These are phyloP conservation scores for Funneliformis mosseae DNA, from an alignment of 192 early-diverging fungal genomes.

Conservation along the genomic window DNA sequence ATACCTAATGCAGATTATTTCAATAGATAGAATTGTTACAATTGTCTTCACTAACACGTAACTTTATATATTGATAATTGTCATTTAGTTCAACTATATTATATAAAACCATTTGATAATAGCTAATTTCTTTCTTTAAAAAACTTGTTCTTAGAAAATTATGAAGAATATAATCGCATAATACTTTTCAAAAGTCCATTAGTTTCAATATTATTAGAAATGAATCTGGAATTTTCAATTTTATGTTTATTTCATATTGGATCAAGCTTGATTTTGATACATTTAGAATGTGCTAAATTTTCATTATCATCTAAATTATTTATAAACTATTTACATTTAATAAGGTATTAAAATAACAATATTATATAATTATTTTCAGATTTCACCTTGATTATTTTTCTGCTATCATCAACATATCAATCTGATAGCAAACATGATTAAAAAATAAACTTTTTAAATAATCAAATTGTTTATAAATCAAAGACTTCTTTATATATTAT, in stretches of 20 bases:
- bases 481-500: too few species aligned
- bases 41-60: background rate
- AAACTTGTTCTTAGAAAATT: background rate
- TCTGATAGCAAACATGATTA: too few species aligned
- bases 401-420: too few species aligned
- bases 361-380: too few species aligned
- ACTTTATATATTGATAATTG: background rate
- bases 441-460: too few species aligned
- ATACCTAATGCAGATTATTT: too few species aligned
- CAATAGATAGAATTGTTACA: background rate
- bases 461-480: too few species aligned
- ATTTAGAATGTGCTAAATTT: too few species aligned
- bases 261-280: background rate
- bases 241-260: background rate
- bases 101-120: constrained; percentile 1
- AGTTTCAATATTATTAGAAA: background rate
- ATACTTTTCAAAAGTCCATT: constrained; percentile 3
- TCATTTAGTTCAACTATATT: background rate
- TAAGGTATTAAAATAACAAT: too few species aligned
- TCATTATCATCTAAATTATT: too few species aligned
- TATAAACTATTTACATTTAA: too few species aligned
- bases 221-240: background rate
- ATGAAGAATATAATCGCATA: background rate
- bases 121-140: background rate
- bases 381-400: too few species aligned